Evolutionary conservation across 352 stramenopile species (phyloP).

Genomic region (Pythium sp.): DNA sequence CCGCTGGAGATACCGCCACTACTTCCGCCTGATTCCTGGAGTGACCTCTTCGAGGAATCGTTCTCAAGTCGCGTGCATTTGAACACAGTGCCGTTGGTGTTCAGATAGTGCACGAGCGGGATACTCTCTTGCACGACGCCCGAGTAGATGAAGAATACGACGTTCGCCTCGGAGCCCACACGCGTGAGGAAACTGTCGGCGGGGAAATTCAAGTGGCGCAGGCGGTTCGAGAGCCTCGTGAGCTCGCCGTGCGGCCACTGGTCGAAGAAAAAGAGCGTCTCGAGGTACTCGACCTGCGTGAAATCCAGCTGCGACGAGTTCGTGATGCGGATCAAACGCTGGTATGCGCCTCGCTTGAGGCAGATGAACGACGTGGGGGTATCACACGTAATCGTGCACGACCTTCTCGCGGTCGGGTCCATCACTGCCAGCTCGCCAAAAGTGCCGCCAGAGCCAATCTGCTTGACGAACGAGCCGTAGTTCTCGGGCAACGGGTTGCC

Average conservation of each 20-base stretch:
- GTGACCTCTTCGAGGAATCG: slow-evolving; percentile 25
- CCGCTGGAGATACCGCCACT: slow-evolving; percentile 6
- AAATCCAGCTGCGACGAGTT: slow-evolving; percentile 82
- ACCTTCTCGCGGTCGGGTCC: slow-evolving; percentile 68
- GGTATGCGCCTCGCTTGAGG: slow-evolving; percentile 78
- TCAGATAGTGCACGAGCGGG: slow-evolving; percentile 64
- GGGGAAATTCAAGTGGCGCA: slow-evolving; percentile 58
- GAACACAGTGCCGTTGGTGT: slow-evolving; percentile 58
- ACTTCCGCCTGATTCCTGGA: slow-evolving; percentile 22
- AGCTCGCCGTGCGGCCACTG: slow-evolving; percentile 72
- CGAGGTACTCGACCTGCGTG: slow-evolving; percentile 77
- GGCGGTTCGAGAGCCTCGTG: slow-evolving; percentile 61
- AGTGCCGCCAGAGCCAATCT: slow-evolving; percentile 67
- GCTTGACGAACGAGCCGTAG: slow-evolving; percentile 74
- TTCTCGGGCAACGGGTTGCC: slow-evolving; percentile 31
- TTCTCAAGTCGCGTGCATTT: slow-evolving; percentile 46
- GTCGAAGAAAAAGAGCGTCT: slow-evolving; percentile 82
- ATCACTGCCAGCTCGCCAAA: slow-evolving; percentile 82
- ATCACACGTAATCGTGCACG: slow-evolving; percentile 75
- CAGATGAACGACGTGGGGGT: slow-evolving; percentile 80
- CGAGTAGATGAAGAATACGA: slow-evolving; percentile 80
- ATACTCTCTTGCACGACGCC: slow-evolving; percentile 75
- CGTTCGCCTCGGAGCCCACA: slow-evolving; percentile 66
- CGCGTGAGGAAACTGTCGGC: slow-evolving; percentile 67
- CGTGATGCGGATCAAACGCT: slow-evolving; percentile 75